Evolutionary conservation across 768 basidiomycete species (phyloP).

Genomic region (Russula emetica): DNA sequence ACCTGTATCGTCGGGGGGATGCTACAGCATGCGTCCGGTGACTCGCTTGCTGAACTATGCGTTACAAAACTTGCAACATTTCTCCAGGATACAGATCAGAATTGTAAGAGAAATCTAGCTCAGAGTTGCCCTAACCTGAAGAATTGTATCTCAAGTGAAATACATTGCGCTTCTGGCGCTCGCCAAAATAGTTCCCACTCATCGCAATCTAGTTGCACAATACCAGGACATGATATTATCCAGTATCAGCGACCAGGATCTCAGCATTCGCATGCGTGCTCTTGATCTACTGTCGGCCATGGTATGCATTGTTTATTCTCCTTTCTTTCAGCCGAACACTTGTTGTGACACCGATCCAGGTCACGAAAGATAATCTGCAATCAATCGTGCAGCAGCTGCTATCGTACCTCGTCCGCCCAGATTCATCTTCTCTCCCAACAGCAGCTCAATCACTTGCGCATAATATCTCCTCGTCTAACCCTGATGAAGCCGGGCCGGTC

Average conservation of each 20-base stretch:
- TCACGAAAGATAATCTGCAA: slow-evolving; percentile 77
- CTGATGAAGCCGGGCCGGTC: slow-evolving; percentile 34
- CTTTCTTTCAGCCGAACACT: neutral
- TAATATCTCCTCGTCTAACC: slow-evolving; percentile 46
- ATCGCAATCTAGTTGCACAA: slow-evolving; percentile 83
- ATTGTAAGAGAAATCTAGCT: slow-evolving; percentile 54
- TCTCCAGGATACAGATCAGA: slow-evolving; percentile 90
- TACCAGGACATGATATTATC: slow-evolving; percentile 89
- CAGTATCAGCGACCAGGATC: slow-evolving; percentile 88
- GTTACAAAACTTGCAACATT: slow-evolving; percentile 92
- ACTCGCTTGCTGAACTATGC: slow-evolving; percentile 78
- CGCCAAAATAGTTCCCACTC: slow-evolving; percentile 91
- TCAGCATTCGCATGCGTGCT: slow-evolving; percentile 94
- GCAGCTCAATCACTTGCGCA: slow-evolving; percentile 53
- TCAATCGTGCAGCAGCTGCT: slow-evolving; percentile 87
- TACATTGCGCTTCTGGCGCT: slow-evolving; percentile 95
- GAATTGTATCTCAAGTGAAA: slow-evolving; percentile 60
- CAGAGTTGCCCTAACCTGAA: slow-evolving; percentile 1
- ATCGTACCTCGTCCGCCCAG: slow-evolving; percentile 70
- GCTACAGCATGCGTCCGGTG: slow-evolving; percentile 74
- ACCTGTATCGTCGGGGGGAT: slow-evolving; percentile 98
- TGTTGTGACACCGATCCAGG: slow-evolving; percentile 44
- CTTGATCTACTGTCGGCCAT: slow-evolving; percentile 92
- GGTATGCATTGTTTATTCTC: slow-evolving; percentile 43
- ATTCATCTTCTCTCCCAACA: slow-evolving; percentile 49